Evolutionary conservation across 768 basidiomycete genomes (phyloP).

Genomic region (Leccinellum albellum): DNA sequence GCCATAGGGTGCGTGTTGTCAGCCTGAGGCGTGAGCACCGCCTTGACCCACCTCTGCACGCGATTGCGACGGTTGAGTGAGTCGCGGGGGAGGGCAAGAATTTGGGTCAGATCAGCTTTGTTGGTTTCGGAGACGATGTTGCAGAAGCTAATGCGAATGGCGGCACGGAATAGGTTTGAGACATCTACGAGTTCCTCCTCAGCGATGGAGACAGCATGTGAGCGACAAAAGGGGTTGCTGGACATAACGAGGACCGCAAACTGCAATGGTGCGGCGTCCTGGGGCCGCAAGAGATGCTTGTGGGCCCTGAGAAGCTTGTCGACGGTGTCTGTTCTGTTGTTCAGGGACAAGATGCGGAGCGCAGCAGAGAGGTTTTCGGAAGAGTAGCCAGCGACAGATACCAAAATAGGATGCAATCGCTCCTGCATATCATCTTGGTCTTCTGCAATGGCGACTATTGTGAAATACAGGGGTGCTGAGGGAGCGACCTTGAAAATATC

Average conservation of each 20-base stretch:
- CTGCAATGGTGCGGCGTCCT: constrained; percentile 48
- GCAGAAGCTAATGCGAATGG: constrained; percentile 45
- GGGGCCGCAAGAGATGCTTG: constrained; percentile 56
- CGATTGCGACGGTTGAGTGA: constrained; percentile 43
- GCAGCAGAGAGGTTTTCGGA: constrained; percentile 54
- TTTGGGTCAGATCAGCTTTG: constrained; percentile 40
- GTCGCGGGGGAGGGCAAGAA: constrained; percentile 41
- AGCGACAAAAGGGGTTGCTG: constrained; percentile 21
- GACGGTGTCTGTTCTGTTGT: constrained; percentile 35
- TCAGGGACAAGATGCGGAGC: constrained; percentile 46
- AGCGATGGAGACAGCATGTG: constrained; percentile 40
- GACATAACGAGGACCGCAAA: constrained; percentile 40
- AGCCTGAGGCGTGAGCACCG: constrained; percentile 38
- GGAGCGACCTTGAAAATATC: constrained; percentile 50
- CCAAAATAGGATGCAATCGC: constrained; percentile 33
- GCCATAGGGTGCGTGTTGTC: constrained; percentile 48
- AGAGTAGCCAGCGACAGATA: constrained; percentile 43
- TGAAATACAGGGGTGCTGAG: constrained; percentile 42
- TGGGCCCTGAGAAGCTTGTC: constrained; percentile 42
- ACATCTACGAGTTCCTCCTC: constrained; percentile 53
- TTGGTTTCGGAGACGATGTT: constrained; percentile 41
- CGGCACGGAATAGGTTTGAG: constrained; percentile 38
- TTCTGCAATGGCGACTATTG: constrained; percentile 38
- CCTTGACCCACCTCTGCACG: constrained; percentile 51
- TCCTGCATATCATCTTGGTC: constrained; percentile 33